Conservation (phyloP, 2,329 filamentous ascomycete species). For the Microascus cirrosus region DNA sequence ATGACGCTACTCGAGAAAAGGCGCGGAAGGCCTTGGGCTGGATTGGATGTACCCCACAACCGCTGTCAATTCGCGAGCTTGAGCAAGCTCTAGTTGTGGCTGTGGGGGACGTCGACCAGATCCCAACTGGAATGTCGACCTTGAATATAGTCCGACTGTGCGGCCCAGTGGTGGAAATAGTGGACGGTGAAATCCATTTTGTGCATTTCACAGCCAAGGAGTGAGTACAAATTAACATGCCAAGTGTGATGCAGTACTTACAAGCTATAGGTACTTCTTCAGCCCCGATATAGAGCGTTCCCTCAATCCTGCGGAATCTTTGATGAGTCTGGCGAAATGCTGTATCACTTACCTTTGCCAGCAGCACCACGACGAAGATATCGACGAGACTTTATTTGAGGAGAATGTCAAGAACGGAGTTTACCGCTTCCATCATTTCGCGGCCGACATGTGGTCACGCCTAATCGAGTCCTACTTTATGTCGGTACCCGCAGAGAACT, state of each 20-base stretch:
- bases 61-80: slow-evolving; percentile 9
- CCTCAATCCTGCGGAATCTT: slow-evolving; percentile 2
- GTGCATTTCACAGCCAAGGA: slow-evolving; percentile 21
- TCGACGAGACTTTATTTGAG: not conserved
- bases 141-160: slow-evolving; percentile 13
- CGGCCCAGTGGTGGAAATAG: slow-evolving; percentile 18
- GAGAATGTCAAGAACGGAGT: not conserved
- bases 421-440: slow-evolving; percentile 1
- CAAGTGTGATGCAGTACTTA: not conserved
- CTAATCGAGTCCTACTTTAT: not conserved
- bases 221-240: slow-evolving; percentile 6
- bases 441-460: not conserved
- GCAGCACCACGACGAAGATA: not conserved
- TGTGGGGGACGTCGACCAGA: not conserved
- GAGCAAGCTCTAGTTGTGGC: slow-evolving; percentile 7
- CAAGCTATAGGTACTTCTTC: slow-evolving; percentile 6
- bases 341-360: slow-evolving; percentile 7
- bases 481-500: not conserved
- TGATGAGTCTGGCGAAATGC: slow-evolving; percentile 3
- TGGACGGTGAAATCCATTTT: slow-evolving; percentile 16
- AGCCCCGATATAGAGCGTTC: not conserved
- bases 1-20: not conserved
- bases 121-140: not conserved
- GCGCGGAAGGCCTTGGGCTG: slow-evolving; percentile 10
- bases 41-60: slow-evolving; percentile 9